Evolutionary conservation across 306 rosid genomes (phyloP).

Genomic region (Sesbania bispinosa): DNA sequence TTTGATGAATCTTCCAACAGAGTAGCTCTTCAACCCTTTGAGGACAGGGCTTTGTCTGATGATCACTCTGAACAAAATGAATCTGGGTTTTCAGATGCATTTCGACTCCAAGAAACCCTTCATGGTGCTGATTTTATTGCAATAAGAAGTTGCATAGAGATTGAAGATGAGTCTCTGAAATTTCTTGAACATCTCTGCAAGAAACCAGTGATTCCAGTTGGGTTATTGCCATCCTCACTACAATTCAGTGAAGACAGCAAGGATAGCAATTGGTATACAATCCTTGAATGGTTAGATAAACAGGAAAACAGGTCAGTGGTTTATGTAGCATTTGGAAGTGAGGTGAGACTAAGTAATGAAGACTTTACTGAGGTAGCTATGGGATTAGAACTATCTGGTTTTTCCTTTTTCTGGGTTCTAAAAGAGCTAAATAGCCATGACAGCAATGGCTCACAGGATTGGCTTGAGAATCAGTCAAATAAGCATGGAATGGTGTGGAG

Average conservation of each 20-base stretch:
- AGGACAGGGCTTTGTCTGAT: neutral
- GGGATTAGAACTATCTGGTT: neutral
- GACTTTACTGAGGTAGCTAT: conserved; percentile 17
- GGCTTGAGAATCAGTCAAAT: neutral
- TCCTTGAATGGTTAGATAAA: conserved; percentile 30
- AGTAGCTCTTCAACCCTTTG: conserved; percentile 5
- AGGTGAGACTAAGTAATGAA: conserved; percentile 13
- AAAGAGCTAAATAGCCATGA: neutral
- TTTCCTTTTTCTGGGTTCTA: neutral
- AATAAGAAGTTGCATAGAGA: conserved; percentile 31
- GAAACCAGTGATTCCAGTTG: conserved; percentile 36
- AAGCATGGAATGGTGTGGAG: conserved; percentile 14
- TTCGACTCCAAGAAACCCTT: neutral
- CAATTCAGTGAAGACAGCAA: neutral
- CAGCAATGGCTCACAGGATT: neutral
- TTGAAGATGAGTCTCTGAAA: conserved; percentile 24
- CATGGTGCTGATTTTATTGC: conserved; percentile 20
- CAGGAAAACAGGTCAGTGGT: conserved; percentile 22
- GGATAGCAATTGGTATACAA: conserved; percentile 14
- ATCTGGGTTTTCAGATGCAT: neutral
- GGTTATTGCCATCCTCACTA: conserved; percentile 22
- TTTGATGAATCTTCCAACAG: neutral
- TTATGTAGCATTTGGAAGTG: conserved; percentile 36
- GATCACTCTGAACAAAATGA: neutral
- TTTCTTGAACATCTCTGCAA: neutral